Conservation (phyloP, 1,284 basidiomycete species). For the Uromyces viciae-fabae region DNA sequence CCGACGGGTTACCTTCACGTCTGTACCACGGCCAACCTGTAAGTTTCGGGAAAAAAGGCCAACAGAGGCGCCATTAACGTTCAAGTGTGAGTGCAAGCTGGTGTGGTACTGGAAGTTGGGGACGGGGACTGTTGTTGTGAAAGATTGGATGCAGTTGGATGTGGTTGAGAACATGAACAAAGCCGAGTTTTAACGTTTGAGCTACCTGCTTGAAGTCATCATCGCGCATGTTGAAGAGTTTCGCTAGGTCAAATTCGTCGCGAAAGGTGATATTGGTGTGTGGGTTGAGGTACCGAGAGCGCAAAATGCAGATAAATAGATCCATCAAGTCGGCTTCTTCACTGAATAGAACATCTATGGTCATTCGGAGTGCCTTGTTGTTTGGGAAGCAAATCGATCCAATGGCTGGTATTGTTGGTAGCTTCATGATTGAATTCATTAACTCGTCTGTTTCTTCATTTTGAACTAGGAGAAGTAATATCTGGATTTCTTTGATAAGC, state of each 20-base stretch:
- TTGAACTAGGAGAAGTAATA: neutral
- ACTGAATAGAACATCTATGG: neutral
- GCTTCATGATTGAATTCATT: neutral
- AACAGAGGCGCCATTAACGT: neutral
- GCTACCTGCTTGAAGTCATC: neutral
- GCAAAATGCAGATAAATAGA: neutral
- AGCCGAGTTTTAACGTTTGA: neutral
- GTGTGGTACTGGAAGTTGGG: neutral
- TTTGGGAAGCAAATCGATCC: neutral
- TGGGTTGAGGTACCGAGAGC: neutral
- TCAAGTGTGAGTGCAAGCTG: neutral
- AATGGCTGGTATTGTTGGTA: neutral
- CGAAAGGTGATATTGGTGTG: neutral
- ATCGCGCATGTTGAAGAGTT: neutral
- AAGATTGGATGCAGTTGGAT: neutral
- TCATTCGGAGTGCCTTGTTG: neutral
- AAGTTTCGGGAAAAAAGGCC: neutral
- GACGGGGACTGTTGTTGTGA: neutral
- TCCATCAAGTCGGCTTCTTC: neutral
- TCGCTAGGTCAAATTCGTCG: neutral
- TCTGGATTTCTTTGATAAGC: neutral
- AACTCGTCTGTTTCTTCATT: neutral
- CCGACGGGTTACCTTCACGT: neutral
- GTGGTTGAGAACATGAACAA: neutral
- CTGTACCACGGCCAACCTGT: slow-evolving; percentile 2